These are phyloP conservation scores for Primulina tabacum DNA, from an alignment of 257 asterid species.

Conservation along the genomic window DNA sequence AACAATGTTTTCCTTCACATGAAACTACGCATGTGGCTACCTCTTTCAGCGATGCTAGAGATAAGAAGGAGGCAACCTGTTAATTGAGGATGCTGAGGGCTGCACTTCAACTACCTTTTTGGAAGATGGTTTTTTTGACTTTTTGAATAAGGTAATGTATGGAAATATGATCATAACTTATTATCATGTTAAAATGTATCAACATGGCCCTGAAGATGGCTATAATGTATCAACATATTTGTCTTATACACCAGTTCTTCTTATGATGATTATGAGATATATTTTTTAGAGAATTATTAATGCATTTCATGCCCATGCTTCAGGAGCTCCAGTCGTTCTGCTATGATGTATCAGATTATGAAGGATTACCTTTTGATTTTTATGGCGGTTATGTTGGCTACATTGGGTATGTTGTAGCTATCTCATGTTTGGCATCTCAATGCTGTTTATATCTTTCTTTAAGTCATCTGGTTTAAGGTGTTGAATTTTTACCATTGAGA, in stretches of 20 bases:
- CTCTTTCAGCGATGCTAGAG: constrained; percentile 38
- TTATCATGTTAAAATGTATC: neutral
- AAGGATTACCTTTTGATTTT: constrained; percentile 90
- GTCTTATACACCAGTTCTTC: neutral
- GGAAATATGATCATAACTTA: neutral
- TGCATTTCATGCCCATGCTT: constrained; percentile 19
- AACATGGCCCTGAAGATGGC: neutral
- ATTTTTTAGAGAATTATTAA: neutral
- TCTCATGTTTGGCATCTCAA: neutral
- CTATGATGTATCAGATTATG: constrained; percentile 70
- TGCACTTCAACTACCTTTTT: constrained; percentile 34
- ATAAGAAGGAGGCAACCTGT: constrained; percentile 66
- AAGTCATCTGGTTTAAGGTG: neutral
- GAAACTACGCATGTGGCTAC: constrained; percentile 16
- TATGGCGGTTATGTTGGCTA: constrained; percentile 95
- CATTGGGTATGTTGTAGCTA: constrained; percentile 60
- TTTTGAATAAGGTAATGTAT: constrained; percentile 59
- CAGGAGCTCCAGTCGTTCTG: constrained; percentile 86
- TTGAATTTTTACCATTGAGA: neutral
- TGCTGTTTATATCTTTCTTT: constrained; percentile 1
- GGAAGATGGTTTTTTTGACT: constrained; percentile 75
- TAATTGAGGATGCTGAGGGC: constrained; percentile 69
- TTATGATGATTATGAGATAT: neutral
- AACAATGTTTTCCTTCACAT: constrained; percentile 1
- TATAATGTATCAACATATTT: neutral